Evolutionary conservation across 495 filamentous ascomycete genomes (phyloP).

Genomic region (Tuber magnatum): DNA sequence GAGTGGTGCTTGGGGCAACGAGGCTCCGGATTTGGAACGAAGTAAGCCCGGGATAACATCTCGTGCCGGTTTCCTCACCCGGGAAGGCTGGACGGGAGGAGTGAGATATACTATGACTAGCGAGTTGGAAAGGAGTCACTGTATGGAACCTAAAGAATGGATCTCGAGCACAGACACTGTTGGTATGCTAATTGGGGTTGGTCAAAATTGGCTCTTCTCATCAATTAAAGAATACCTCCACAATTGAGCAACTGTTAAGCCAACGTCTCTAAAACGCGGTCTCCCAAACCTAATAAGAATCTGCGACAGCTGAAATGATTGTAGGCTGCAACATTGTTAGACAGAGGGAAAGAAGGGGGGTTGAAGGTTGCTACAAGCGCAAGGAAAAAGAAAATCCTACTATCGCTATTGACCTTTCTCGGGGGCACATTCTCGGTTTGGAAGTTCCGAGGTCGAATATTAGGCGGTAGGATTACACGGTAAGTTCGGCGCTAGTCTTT

Average conservation of each 20-base stretch:
- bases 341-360: too few species aligned
- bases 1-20: too few species aligned
- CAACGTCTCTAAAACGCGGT: background rate
- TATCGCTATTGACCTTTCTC: too few species aligned
- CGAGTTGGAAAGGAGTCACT: background rate
- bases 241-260: background rate
- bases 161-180: background rate
- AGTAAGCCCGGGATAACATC: background rate
- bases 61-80: too few species aligned
- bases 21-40: too few species aligned
- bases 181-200: background rate
- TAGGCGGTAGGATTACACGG: background rate
- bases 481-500: background rate
- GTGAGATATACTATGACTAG: background rate
- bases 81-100: background rate
- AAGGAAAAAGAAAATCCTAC: too few species aligned
- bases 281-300: too few species aligned
- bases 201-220: background rate
- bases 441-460: background rate
- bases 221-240: background rate
- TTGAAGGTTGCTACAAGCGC: too few species aligned
- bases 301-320: too few species aligned
- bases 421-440: background rate
- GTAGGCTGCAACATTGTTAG: too few species aligned
- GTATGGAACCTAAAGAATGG: background rate